These are phyloP conservation scores for Diplodia intermedia DNA, from an alignment of 2,329 filamentous ascomycete species.

Conservation along the genomic window DNA sequence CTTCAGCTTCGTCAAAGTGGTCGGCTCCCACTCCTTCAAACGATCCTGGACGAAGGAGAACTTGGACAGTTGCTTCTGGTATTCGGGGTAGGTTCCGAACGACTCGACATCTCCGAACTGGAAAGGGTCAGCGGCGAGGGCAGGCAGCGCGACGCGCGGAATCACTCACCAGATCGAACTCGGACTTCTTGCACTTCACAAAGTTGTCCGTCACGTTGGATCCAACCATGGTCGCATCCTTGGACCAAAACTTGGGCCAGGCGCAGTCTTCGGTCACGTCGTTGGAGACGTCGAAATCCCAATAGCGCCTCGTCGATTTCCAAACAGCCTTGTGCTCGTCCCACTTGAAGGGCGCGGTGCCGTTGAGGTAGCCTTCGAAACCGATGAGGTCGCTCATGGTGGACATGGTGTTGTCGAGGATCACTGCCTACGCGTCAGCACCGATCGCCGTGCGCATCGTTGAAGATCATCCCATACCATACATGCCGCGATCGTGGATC, in stretches of 20 bases:
- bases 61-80: conserved; percentile 68
- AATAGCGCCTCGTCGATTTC: conserved; percentile 63
- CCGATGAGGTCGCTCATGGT: conserved; percentile 70
- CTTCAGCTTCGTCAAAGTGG: conserved; percentile 64
- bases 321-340: conserved; percentile 64
- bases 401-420: conserved; percentile 70
- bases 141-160: conserved; percentile 9
- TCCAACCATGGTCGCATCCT: conserved; percentile 50
- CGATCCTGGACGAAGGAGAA: conserved; percentile 73
- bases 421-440: conserved; percentile 43
- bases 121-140: background rate
- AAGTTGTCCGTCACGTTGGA: conserved; percentile 27
- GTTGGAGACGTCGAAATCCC: conserved; percentile 65
- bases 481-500: conserved; percentile 69
- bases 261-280: conserved; percentile 56
- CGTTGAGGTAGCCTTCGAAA: conserved; percentile 67
- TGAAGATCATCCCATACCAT: conserved; percentile 46
- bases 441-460: conserved; percentile 22
- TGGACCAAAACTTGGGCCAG: conserved; percentile 68
- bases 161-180: conserved; percentile 59
- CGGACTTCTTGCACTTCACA: conserved; percentile 63
- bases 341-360: conserved; percentile 56
- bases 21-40: conserved; percentile 67
- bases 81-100: conserved; percentile 56
- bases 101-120: conserved; percentile 64